Evolutionary conservation across 345 rosid genomes (phyloP).

Genomic region (Theobroma cacao): DNA sequence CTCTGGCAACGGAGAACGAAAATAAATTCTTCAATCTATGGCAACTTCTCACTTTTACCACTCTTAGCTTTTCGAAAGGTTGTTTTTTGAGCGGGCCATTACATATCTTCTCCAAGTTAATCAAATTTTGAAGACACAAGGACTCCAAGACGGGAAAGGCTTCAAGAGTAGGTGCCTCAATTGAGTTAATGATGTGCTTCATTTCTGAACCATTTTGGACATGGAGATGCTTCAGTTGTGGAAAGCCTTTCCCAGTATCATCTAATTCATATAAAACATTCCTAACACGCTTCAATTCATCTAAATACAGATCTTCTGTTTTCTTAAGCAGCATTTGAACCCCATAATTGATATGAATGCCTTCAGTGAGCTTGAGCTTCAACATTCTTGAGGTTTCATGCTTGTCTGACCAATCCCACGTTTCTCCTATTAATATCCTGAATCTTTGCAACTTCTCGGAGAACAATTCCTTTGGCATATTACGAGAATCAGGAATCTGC

Average conservation of each 20-base stretch:
- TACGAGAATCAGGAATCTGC: slow-evolving; percentile 8
- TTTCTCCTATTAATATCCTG: slow-evolving; percentile 10
- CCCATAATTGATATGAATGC: not conserved
- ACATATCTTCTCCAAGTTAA: slow-evolving; percentile 23
- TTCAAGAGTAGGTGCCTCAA: not conserved
- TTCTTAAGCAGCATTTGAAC: not conserved
- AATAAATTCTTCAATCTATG: slow-evolving; percentile 18
- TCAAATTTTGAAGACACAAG: slow-evolving; percentile 6
- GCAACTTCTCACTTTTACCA: slow-evolving; percentile 13
- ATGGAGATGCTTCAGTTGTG: slow-evolving; percentile 16
- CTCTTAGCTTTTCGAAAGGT: slow-evolving; percentile 13
- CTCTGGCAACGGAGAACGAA: slow-evolving; percentile 16
- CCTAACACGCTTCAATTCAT: slow-evolving; percentile 8
- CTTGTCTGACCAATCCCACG: slow-evolving; percentile 8
- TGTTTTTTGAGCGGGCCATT: not conserved
- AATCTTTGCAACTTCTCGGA: slow-evolving; percentile 1
- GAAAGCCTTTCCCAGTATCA: slow-evolving; percentile 9
- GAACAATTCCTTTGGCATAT: not conserved
- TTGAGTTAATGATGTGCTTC: not conserved
- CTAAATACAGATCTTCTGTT: slow-evolving; percentile 12
- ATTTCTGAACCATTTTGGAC: not conserved
- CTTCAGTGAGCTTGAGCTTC: slow-evolving; percentile 15
- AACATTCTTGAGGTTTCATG: slow-evolving; percentile 7
- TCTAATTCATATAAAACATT: slow-evolving; percentile 9
- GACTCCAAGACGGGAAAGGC: slow-evolving; percentile 25